A percentile compares a stretch with the other conserved stretches of the same genome.
phyloP scores from a whole-genome alignment of 768 basidiomycete genomes.

The Stropharia rugosoannulata region DNA sequence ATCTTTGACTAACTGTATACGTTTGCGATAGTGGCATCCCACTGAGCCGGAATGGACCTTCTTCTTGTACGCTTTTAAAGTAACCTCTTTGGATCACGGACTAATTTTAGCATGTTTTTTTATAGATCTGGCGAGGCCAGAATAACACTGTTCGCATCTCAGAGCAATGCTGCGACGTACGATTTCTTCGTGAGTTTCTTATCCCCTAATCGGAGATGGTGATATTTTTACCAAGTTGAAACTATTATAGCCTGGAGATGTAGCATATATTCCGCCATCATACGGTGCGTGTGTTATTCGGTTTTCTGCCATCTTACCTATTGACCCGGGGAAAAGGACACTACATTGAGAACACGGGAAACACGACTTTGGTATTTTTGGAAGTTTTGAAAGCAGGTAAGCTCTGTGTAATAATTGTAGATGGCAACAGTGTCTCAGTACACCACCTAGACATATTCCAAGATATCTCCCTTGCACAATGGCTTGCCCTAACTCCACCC shows the following conservation, averaged over 20 bases:
- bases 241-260: slow-evolving; percentile 31
- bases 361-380: slow-evolving; percentile 54
- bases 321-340: slow-evolving; percentile 39
- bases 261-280: slow-evolving; percentile 38
- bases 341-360: slow-evolving; percentile 67
- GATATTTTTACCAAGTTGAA: not conserved
- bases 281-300: slow-evolving; percentile 22
- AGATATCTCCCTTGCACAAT: slow-evolving; percentile 58
- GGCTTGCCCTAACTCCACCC: slow-evolving; percentile 62
- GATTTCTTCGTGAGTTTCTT: slow-evolving; percentile 45
- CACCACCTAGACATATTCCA: slow-evolving; percentile 41
- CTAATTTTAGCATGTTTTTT: not conserved
- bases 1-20: not conserved
- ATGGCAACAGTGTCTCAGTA: not conserved
- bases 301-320: not conserved
- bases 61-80: slow-evolving; percentile 40
- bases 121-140: slow-evolving; percentile 53
- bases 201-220: not conserved
- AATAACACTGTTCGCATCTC: slow-evolving; percentile 59
- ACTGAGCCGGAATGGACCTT: slow-evolving; percentile 67
- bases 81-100: not conserved
- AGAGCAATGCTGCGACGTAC: slow-evolving; percentile 57
- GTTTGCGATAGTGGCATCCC: slow-evolving; percentile 62
- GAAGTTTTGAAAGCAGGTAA: slow-evolving; percentile 61
- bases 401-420: slow-evolving; percentile 2